Conservation (phyloP, 345 rosid genomes). For the Bruguiera parviflora region DNA sequence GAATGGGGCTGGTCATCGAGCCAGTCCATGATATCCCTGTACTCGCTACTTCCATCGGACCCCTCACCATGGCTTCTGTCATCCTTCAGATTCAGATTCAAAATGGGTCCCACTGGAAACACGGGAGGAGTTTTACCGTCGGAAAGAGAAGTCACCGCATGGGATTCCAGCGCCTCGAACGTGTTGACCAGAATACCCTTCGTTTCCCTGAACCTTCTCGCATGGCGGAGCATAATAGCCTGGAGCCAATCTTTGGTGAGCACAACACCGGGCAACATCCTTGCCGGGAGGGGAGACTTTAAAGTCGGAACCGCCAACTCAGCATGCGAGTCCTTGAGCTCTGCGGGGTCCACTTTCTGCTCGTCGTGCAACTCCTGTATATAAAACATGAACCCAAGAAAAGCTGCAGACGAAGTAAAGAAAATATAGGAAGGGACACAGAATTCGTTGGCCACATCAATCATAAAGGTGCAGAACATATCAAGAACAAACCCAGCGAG, state of each 20-base stretch:
- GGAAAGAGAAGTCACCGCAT: background rate
- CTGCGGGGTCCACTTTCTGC: background rate
- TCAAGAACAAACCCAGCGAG: conserved; percentile 19
- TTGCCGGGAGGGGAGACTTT: background rate
- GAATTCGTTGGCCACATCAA: conserved; percentile 20
- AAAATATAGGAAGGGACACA: conserved; percentile 21
- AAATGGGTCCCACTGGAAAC: conserved; percentile 1
- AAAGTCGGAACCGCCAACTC: conserved; percentile 6
- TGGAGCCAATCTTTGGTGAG: background rate
- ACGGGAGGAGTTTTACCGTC: background rate
- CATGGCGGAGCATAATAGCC: background rate
- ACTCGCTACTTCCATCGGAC: background rate
- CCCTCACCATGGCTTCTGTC: background rate
- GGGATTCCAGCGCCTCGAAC: conserved; percentile 1
- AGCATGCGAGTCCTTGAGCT: conserved; percentile 11
- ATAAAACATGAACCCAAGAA: conserved; percentile 6
- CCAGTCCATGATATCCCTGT: conserved; percentile 7
- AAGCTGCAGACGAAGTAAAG: conserved; percentile 15
- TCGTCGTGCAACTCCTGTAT: conserved; percentile 7
- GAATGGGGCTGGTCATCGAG: conserved; percentile 15
- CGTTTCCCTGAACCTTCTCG: background rate
- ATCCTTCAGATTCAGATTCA: background rate
- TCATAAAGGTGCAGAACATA: conserved; percentile 12
- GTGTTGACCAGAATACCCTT: conserved; percentile 12
- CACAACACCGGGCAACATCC: background rate